phyloP scores from a whole-genome alignment of 2,329 filamentous ascomycete species.

The Fusarium sp. region DNA sequence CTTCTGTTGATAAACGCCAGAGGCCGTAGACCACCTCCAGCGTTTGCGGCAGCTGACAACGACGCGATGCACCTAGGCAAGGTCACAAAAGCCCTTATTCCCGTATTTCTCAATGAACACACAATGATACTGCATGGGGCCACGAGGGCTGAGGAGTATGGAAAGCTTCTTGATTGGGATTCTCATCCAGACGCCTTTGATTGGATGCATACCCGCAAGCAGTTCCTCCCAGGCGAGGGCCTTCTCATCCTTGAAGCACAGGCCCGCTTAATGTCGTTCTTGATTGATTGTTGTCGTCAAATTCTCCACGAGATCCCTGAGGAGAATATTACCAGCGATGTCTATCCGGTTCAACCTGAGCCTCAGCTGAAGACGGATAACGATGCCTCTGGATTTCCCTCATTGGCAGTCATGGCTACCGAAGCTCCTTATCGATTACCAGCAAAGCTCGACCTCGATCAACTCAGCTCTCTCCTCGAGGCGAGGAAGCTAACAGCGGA shows the following conservation, averaged over 20 bases:
- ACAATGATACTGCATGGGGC: constrained; percentile 54
- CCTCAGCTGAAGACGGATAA: constrained; percentile 51
- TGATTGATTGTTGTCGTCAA: constrained; percentile 60
- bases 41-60: constrained; percentile 63
- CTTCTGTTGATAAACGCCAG: constrained; percentile 66
- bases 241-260: constrained; percentile 66
- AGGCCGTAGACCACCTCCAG: constrained; percentile 59
- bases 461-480: constrained; percentile 59
- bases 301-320: constrained; percentile 66
- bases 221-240: constrained; percentile 61
- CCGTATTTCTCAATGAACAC: constrained; percentile 50
- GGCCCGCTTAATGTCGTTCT: constrained; percentile 61
- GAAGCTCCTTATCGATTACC: constrained; percentile 68
- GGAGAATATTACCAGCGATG: constrained; percentile 46
- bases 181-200: constrained; percentile 55
- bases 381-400: constrained; percentile 53
- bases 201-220: constrained; percentile 52
- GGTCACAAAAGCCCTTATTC: constrained; percentile 43
- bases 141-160: constrained; percentile 51
- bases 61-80: constrained; percentile 52
- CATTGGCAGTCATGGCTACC: constrained; percentile 57
- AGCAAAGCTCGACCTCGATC: constrained; percentile 59
- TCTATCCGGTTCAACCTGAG: constrained; percentile 54
- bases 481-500: constrained; percentile 59
- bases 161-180: constrained; percentile 53